Conservation (phyloP, 139 green algal genomes). For the Astrephomene gubernaculifera region DNA sequence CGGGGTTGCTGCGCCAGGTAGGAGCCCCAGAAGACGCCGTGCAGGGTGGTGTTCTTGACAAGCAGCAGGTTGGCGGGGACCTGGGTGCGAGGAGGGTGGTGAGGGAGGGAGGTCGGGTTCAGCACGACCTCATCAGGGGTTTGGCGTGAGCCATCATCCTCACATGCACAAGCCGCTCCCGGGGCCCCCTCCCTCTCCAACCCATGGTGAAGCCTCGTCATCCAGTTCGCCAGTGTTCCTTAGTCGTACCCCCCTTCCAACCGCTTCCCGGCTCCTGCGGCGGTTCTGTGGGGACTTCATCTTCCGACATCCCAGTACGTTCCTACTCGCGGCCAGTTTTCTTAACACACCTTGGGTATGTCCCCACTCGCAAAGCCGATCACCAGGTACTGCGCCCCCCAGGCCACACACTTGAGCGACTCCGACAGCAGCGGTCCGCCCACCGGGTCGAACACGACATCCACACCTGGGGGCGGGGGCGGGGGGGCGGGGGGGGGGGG, state of each 20-base stretch:
- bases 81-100: background rate
- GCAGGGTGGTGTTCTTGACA: conserved; percentile 90
- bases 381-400: conserved; percentile 86
- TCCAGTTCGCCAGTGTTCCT: background rate
- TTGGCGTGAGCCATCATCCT: no score
- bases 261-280: no score
- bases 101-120: background rate
- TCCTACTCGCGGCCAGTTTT: no score
- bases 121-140: no score
- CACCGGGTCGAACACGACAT: conserved; percentile 90
- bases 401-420: conserved; percentile 73
- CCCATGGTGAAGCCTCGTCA: no score
- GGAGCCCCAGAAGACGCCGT: conserved; percentile 86
- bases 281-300: no score
- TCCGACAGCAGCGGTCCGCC: conserved; percentile 79
- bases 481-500: background rate
- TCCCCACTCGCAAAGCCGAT: conserved; percentile 84
- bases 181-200: no score
- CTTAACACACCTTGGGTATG: conserved; percentile 74
- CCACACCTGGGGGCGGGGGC: conserved; percentile 66
- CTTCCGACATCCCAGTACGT: no score
- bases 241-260: no score
- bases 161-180: no score
- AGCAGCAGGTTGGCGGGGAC: conserved; percentile 85
- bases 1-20: conserved; percentile 74